A percentile compares a stretch with the other conserved stretches of the same genome.
Evolutionary conservation across 345 rosid species (phyloP).

Genomic region (Passiflora organensis): DNA sequence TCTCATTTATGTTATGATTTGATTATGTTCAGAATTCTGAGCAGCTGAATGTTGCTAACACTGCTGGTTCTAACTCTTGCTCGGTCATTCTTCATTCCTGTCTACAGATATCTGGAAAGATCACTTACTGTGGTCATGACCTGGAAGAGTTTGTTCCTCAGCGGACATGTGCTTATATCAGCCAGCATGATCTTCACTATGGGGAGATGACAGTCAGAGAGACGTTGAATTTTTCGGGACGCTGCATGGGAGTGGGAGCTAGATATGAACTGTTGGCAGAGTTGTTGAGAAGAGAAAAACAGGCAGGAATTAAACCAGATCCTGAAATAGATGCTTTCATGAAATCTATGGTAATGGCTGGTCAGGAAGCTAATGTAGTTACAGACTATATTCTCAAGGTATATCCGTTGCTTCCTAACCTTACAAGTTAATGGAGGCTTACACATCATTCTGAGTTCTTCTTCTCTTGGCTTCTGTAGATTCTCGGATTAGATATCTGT

Average conservation of each 20-base stretch:
- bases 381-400: conserved; percentile 41
- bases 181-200: conserved; percentile 39
- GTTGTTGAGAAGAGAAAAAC: conserved; percentile 38
- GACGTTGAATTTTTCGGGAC: conserved; percentile 40
- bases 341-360: conserved; percentile 35
- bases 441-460: no score
- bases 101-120: conserved; percentile 28
- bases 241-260: conserved; percentile 39
- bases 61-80: no score
- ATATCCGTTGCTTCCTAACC: background rate
- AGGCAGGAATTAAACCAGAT: conserved; percentile 35
- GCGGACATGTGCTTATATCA: conserved; percentile 40
- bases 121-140: conserved; percentile 44
- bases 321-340: conserved; percentile 33
- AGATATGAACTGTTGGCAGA: conserved; percentile 32
- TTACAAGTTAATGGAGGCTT: no score
- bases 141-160: conserved; percentile 40
- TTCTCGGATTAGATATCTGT: conserved; percentile 38
- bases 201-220: conserved; percentile 47
- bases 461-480: conserved; percentile 12
- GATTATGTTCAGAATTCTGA: background rate
- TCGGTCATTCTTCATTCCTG: background rate
- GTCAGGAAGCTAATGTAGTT: conserved; percentile 28
- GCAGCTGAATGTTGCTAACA: no score
- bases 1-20: background rate